phyloP scores from a whole-genome alignment of 2,329 filamentous ascomycete genomes.

The Talaromyces sp. region DNA sequence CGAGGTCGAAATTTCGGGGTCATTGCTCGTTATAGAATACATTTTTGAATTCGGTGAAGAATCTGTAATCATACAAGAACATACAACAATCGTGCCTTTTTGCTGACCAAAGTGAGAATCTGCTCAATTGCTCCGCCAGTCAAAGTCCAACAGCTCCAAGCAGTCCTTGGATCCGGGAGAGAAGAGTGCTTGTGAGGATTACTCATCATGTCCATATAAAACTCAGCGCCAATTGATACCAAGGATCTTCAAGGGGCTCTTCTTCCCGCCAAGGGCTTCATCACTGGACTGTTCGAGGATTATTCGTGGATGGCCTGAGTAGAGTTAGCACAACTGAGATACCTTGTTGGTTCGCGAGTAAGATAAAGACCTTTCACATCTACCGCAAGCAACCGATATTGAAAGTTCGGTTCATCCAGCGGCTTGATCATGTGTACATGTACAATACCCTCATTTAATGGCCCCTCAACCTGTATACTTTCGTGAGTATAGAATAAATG shows the following conservation, averaged over 20 bases:
- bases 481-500: not conserved
- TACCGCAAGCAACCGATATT: slow-evolving; percentile 74
- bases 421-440: slow-evolving; percentile 71
- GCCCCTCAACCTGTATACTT: slow-evolving; percentile 64
- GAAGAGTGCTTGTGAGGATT: not conserved
- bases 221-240: slow-evolving; percentile 43
- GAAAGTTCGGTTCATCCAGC: slow-evolving; percentile 60
- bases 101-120: not conserved
- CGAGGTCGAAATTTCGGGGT: no score
- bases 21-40: not conserved
- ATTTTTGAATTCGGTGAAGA: not conserved
- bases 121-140: not conserved
- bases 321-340: not conserved
- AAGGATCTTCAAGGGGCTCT: slow-evolving; percentile 46
- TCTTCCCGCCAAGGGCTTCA: slow-evolving; percentile 31
- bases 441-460: slow-evolving; percentile 66
- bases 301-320: slow-evolving; percentile 40
- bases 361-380: slow-evolving; percentile 61
- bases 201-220: not conserved
- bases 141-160: not conserved
- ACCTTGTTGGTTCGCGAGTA: not conserved
- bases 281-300: slow-evolving; percentile 43
- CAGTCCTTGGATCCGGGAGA: not conserved
- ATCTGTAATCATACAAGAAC: not conserved
- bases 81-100: not conserved